Conservation (phyloP, 768 basidiomycete species). For the Boletus bicolor region DNA sequence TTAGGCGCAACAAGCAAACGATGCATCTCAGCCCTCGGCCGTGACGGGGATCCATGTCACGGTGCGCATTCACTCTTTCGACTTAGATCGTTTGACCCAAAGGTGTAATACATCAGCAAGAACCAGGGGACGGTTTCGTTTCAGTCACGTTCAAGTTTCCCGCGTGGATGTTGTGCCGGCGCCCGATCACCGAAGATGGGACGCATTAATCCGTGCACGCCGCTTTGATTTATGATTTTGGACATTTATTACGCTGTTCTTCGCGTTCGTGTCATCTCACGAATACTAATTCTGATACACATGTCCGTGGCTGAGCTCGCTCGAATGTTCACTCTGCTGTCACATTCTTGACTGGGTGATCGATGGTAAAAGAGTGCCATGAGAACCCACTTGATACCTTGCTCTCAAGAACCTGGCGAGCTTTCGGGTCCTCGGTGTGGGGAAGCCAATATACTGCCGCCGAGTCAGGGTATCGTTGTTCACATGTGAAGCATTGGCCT, state of each 20-base stretch:
- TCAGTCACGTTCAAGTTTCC: background rate
- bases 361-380: background rate
- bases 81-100: background rate
- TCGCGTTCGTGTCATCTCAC: background rate
- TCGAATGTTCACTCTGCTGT: background rate
- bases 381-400: no score
- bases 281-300: background rate
- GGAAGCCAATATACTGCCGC: background rate
- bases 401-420: no score
- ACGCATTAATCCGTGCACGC: no score
- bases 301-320: background rate
- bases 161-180: no score
- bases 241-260: no score
- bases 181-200: no score
- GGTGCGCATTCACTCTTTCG: background rate
- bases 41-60: background rate
- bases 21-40: background rate
- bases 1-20: background rate
- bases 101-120: background rate
- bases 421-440: no score
- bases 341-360: background rate
- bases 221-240: no score
- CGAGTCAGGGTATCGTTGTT: no score
- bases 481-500: no score
- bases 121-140: background rate